A percentile compares a stretch with the other conserved stretches of the same genome.
These are phyloP conservation scores for Mariannaea elegans DNA, from an alignment of 2,329 filamentous ascomycete species.

Conservation along the genomic window DNA sequence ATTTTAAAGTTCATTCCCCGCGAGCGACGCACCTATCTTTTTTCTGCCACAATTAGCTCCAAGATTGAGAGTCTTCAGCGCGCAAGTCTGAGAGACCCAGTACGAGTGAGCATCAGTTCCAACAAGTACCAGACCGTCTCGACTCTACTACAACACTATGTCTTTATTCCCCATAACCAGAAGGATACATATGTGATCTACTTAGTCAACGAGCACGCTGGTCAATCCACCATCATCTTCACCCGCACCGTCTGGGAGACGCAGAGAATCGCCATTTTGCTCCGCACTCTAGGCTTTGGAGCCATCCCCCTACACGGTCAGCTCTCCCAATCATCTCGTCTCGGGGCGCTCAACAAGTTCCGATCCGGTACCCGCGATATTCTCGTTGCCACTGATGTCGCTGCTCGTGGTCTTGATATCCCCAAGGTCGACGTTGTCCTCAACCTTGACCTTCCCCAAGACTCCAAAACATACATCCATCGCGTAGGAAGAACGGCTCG, in stretches of 20 bases:
- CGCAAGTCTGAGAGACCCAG: conserved; percentile 84
- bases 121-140: conserved; percentile 92
- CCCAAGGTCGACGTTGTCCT: conserved; percentile 88
- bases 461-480: conserved; percentile 92
- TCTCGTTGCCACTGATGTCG: conserved; percentile 93
- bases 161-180: conserved; percentile 85
- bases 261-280: conserved; percentile 82
- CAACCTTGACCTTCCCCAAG: conserved; percentile 84
- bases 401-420: conserved; percentile 90
- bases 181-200: conserved; percentile 93
- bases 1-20: conserved; percentile 88
- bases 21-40: conserved; percentile 84
- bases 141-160: conserved; percentile 84
- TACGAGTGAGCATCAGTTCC: conserved; percentile 81
- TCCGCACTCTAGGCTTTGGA: conserved; percentile 85
- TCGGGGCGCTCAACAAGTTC: conserved; percentile 93
- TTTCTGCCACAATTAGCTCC: conserved; percentile 92
- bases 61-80: conserved; percentile 94
- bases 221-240: conserved; percentile 90
- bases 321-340: conserved; percentile 84
- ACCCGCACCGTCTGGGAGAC: conserved; percentile 92
- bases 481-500: conserved; percentile 88
- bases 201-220: conserved; percentile 84
- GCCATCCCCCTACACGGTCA: conserved; percentile 95
- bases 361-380: conserved; percentile 82